phyloP scores from a whole-genome alignment of 2,329 filamentous ascomycete species.

The Cladosporium austrohemisphaericum region DNA sequence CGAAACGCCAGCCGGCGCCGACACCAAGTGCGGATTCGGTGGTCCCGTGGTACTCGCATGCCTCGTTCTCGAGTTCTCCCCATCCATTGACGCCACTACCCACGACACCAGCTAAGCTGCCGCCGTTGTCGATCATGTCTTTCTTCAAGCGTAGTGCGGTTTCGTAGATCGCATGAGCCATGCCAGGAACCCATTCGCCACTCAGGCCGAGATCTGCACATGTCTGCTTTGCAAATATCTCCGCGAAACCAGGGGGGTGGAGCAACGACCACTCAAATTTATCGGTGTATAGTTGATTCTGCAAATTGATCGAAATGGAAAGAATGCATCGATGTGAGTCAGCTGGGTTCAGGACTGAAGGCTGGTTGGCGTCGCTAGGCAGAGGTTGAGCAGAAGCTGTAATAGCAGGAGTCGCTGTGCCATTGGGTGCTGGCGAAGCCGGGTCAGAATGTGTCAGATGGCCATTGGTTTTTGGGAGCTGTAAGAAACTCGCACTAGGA shows the following conservation, averaged over 20 bases:
- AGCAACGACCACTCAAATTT: conserved; percentile 97
- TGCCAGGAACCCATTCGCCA: conserved; percentile 89
- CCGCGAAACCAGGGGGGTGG: conserved; percentile 85
- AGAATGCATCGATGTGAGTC: conserved; percentile 94
- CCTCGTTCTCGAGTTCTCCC: conserved; percentile 82
- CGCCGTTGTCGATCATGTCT: conserved; percentile 85
- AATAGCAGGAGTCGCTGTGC: conserved; percentile 49
- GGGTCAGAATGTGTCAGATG: conserved; percentile 39
- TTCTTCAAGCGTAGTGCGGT: conserved; percentile 90
- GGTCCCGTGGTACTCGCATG: conserved; percentile 57
- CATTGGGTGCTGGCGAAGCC: conserved; percentile 44
- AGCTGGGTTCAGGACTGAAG: conserved; percentile 74
- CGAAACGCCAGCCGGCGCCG: conserved; percentile 94
- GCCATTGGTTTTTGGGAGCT: conserved; percentile 51
- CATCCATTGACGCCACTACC: conserved; percentile 65
- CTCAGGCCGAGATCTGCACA: conserved; percentile 86
- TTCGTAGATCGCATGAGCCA: conserved; percentile 96
- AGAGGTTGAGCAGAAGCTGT: conserved; percentile 67
- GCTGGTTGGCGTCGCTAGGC: conserved; percentile 25
- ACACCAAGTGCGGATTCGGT: conserved; percentile 44
- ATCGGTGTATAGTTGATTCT: conserved; percentile 89
- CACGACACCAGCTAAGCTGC: conserved; percentile 59
- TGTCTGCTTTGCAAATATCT: conserved; percentile 86
- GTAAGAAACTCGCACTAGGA: conserved; percentile 24
- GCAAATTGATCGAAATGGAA: conserved; percentile 83